Conservation (phyloP, 805 yeast genomes). For the Teunomyces lycoperdinae region DNA sequence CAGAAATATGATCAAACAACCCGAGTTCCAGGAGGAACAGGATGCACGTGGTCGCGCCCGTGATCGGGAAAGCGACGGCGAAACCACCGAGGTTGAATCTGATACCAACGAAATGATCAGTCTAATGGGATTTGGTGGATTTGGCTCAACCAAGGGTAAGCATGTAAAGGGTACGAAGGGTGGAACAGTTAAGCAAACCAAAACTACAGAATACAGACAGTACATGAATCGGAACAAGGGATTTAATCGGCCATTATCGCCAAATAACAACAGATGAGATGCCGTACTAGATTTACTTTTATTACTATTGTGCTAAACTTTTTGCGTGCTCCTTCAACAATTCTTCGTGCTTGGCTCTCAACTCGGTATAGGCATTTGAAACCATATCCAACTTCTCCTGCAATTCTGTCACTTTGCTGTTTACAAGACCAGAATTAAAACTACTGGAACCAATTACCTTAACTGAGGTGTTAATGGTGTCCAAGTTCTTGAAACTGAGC, state of each 20-base stretch:
- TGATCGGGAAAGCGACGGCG: slow-evolving; percentile 15
- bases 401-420: slow-evolving; percentile 31
- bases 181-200: slow-evolving; percentile 39
- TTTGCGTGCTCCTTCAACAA: slow-evolving; percentile 50
- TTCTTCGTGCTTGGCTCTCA: slow-evolving; percentile 59
- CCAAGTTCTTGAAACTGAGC: slow-evolving; percentile 45
- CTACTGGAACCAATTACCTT: slow-evolving; percentile 10
- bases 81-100: slow-evolving; percentile 11
- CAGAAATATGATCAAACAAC: slow-evolving; percentile 11
- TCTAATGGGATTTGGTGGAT: slow-evolving; percentile 59
- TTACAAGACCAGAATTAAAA: slow-evolving; percentile 9
- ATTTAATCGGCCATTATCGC: slow-evolving; percentile 54
- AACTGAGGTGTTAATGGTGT: slow-evolving; percentile 39
- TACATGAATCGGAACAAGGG: slow-evolving; percentile 59
- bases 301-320: slow-evolving; percentile 3
- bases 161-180: slow-evolving; percentile 50
- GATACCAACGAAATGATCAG: slow-evolving; percentile 31
- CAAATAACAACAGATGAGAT: slow-evolving; percentile 22
- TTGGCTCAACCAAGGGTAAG: slow-evolving; percentile 55
- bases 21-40: slow-evolving; percentile 15
- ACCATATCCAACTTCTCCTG: slow-evolving; percentile 47
- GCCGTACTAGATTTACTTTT: not conserved
- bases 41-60: slow-evolving; percentile 23
- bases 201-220: slow-evolving; percentile 51
- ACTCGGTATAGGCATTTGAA: slow-evolving; percentile 57